Evolutionary conservation across 352 stramenopile species (phyloP).

Genomic region (Globisporangium carolinianum): DNA sequence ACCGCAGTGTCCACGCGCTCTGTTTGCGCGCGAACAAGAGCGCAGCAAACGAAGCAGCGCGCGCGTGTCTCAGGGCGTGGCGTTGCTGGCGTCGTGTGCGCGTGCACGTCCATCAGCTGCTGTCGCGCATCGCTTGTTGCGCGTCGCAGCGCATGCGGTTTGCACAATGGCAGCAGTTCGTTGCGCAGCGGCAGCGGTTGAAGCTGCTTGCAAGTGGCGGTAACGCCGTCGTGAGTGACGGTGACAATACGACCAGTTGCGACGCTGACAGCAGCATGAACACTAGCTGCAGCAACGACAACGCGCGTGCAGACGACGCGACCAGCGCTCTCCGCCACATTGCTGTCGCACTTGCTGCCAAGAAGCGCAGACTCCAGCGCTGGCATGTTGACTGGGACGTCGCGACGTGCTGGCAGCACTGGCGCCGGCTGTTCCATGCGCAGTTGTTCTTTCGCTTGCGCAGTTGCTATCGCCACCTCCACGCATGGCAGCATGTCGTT

Average conservation of each 20-base stretch:
- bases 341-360: constrained; percentile 20
- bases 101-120: constrained; percentile 23
- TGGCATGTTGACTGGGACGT: constrained; percentile 37
- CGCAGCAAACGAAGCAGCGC: constrained; percentile 6
- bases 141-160: constrained; percentile 45
- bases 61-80: constrained; percentile 26
- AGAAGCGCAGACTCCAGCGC: constrained; percentile 44
- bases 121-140: constrained; percentile 25
- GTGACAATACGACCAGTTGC: background rate
- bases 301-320: background rate
- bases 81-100: constrained; percentile 20
- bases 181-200: constrained; percentile 10
- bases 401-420: constrained; percentile 36
- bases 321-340: constrained; percentile 1
- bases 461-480: constrained; percentile 21
- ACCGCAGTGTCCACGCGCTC: constrained; percentile 19
- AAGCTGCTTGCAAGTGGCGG: background rate
- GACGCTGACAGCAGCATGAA: background rate
- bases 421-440: constrained; percentile 55
- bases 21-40: constrained; percentile 10
- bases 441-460: constrained; percentile 53
- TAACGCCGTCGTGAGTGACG: background rate
- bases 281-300: too few relatives aligned
- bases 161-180: constrained; percentile 42
- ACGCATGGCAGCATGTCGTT: constrained; percentile 18